phyloP scores from a whole-genome alignment of 2,329 filamentous ascomycete genomes.

The Alternaria tenuissima region DNA sequence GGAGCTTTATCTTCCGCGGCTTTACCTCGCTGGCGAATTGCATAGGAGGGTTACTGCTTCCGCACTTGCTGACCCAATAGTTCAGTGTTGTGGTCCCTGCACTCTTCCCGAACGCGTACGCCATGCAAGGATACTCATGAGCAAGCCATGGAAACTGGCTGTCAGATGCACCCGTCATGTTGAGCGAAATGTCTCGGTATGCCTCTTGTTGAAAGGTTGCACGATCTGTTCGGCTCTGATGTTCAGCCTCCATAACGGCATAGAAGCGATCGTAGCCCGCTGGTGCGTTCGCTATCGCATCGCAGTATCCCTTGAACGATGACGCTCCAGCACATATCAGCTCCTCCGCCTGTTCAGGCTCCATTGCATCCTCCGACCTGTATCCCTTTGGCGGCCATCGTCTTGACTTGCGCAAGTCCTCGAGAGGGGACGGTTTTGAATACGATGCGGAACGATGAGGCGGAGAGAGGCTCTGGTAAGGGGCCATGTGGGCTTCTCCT shows the following conservation, averaged over 20 bases:
- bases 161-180: conserved; percentile 46
- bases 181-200: conserved; percentile 50
- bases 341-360: conserved; percentile 46
- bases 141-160: conserved; percentile 69
- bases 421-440: conserved; percentile 48
- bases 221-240: conserved; percentile 50
- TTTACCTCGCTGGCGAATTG: conserved; percentile 66
- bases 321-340: conserved; percentile 50
- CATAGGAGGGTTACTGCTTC: conserved; percentile 64
- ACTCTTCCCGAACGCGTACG: conserved; percentile 70
- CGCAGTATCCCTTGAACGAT: conserved; percentile 52
- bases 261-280: conserved; percentile 51
- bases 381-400: conserved; percentile 53
- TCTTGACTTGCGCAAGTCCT: conserved; percentile 47
- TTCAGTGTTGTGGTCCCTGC: conserved; percentile 78
- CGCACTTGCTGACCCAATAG: conserved; percentile 70
- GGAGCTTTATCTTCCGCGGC: conserved; percentile 68
- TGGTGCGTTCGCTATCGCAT: conserved; percentile 48
- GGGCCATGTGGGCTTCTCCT: conserved; percentile 38
- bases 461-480: conserved; percentile 34
- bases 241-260: conserved; percentile 51
- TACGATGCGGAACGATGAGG: conserved; percentile 46
- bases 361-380: conserved; percentile 43
- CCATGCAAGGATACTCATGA: conserved; percentile 76
- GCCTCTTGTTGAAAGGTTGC: conserved; percentile 46